Evolutionary conservation across 805 yeast genomes (phyloP), one percentile per base, ranked within the genome.

Genomic region (Candida pseudofarinosa): DNA sequence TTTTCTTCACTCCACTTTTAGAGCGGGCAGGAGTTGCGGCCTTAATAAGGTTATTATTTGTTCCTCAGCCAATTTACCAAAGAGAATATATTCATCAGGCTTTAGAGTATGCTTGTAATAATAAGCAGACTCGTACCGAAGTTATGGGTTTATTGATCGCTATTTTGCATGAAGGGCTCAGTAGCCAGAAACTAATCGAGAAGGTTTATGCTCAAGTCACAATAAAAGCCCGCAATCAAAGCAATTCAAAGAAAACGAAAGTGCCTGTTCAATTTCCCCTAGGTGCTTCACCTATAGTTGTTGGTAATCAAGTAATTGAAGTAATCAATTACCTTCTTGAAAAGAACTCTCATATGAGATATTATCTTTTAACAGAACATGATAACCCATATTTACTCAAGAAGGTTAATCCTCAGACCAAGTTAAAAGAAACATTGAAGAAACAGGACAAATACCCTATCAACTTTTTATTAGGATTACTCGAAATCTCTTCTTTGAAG

Each of bases 1-100:
- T 72, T 2, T 78, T 64, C 56, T 74, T 76, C 58, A 71, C 85
- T 2, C 86, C 95, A 2, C 61, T 90, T 48, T 72, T 88, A 42
- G 97, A 90, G 53, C 74, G 80, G 38, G 63, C 78, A 4, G 96
- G 96, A 8, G 78, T 86, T 40, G 81, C 93, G 3, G 74, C 96
- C 0, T 52, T 90, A 31, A 58, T 87, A 42, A 75, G 88, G 46
- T 69, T 87, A 37, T 66, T 88, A 2, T 90, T 85, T 63, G 71
- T 85, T 17, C 90, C 95, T 1, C 86, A 83, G 50, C 74, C 81
- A 1, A 75, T 77, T 52, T 70, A 66, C 49, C 80, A 77, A 45
- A 70, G 90, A 41, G 88, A 81, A 43, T 64, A 73, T 1, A 70
- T 86, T 38, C 82, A 83, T 59, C 81, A 80, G 39, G 67, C 91